These are phyloP conservation scores for Salix brachista DNA, from an alignment of 345 rosid genomes.

Conservation along the genomic window DNA sequence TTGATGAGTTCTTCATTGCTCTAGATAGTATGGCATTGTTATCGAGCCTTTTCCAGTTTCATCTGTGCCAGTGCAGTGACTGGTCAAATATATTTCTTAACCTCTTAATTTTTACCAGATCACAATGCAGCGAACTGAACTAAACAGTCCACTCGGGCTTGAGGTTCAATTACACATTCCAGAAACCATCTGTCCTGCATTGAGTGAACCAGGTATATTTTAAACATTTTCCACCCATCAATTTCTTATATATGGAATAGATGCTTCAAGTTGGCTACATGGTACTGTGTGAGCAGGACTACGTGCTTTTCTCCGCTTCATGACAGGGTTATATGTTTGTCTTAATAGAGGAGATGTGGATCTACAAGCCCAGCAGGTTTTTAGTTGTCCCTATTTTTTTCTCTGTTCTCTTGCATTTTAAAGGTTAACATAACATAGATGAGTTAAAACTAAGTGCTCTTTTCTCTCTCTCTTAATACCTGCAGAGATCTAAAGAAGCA, in stretches of 20 bases:
- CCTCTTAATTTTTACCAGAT: conserved; percentile 49
- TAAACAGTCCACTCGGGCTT: conserved; percentile 87
- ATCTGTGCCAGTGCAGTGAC: background rate
- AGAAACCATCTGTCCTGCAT: conserved; percentile 95
- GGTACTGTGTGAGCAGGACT: conserved; percentile 54
- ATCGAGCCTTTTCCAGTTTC: conserved; percentile 7
- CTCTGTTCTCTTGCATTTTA: background rate
- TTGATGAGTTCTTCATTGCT: conserved; percentile 18
- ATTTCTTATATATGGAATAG: background rate
- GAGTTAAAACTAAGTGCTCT: conserved; percentile 9
- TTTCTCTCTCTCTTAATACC: conserved; percentile 22
- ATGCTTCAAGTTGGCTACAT: conserved; percentile 8
- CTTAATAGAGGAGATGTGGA: conserved; percentile 95
- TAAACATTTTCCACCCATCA: background rate
- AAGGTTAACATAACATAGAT: conserved; percentile 1
- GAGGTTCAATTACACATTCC: conserved; percentile 95
- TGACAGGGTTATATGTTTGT: conserved; percentile 86
- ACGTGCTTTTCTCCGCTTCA: conserved; percentile 94
- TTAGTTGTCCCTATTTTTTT: background rate
- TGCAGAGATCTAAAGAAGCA: conserved; percentile 78
- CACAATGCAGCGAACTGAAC: conserved; percentile 91
- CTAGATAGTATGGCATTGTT: conserved; percentile 3
- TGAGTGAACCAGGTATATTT: conserved; percentile 88
- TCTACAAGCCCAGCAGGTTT: conserved; percentile 81
- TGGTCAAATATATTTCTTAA: conserved; percentile 11